phyloP scores from a whole-genome alignment of 768 basidiomycete species.

The Amylocystis lapponica region DNA sequence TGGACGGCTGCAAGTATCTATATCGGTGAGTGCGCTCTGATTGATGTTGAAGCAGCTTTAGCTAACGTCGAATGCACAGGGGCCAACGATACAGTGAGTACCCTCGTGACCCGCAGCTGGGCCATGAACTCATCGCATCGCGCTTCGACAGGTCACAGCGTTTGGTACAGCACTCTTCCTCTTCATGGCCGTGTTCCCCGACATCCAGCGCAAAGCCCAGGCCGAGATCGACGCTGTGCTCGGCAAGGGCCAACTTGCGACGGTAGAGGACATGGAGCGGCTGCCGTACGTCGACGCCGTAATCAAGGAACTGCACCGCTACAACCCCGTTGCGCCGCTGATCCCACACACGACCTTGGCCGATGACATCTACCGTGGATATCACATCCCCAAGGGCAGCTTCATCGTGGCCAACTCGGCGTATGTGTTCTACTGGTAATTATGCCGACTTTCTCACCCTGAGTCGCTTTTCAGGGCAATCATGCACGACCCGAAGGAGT shows the following conservation, averaged over 20 bases:
- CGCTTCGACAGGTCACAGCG: neutral
- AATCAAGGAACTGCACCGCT: slow-evolving; percentile 11
- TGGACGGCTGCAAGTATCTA: slow-evolving; percentile 7
- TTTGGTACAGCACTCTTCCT: slow-evolving; percentile 9
- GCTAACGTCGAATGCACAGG: neutral
- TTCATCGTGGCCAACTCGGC: slow-evolving; percentile 13
- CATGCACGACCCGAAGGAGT: slow-evolving; percentile 4
- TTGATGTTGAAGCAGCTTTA: neutral
- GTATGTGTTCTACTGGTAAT: slow-evolving; percentile 6
- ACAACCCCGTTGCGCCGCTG: neutral
- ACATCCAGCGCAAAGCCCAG: slow-evolving; percentile 22
- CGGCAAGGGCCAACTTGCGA: slow-evolving; percentile 15
- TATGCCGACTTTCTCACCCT: too few species aligned
- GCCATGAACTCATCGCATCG: too few species aligned
- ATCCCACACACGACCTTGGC: slow-evolving; percentile 1
- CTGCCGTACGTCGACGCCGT: slow-evolving; percentile 10
- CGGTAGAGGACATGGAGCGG: slow-evolving; percentile 1
- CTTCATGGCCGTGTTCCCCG: slow-evolving; percentile 25
- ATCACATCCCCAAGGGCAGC: slow-evolving; percentile 10
- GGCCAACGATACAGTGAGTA: slow-evolving; percentile 7
- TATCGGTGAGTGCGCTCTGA: slow-evolving; percentile 2
- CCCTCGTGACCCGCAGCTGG: neutral
- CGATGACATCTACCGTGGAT: slow-evolving; percentile 8
- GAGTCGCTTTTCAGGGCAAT: slow-evolving; percentile 3
- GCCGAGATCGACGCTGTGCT: slow-evolving; percentile 27